Percentiles rank a stretch among this genome's conserved stretches.
Evolutionary conservation across 768 basidiomycete species (phyloP).

Genomic region (Infundibulicybe gibba): DNA sequence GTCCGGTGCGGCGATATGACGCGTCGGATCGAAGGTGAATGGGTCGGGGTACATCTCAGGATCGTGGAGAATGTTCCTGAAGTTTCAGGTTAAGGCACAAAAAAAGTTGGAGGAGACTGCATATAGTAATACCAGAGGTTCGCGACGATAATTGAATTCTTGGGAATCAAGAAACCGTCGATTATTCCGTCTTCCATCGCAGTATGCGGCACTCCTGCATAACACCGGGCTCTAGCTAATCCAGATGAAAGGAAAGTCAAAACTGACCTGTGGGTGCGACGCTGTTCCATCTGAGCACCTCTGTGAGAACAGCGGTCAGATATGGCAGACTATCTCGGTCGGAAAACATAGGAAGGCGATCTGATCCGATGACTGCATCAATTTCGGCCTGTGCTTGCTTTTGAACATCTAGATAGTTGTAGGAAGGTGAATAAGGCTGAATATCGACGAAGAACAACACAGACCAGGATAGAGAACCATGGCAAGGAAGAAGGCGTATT

Average conservation of each 20-base stretch:
- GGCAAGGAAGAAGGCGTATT: conserved; percentile 46
- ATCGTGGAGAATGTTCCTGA: conserved; percentile 54
- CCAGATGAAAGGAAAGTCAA: background rate
- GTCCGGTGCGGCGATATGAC: conserved; percentile 29
- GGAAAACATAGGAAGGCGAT: conserved; percentile 31
- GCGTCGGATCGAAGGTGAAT: conserved; percentile 43
- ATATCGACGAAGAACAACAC: background rate
- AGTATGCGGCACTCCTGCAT: conserved; percentile 39
- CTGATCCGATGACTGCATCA: conserved; percentile 33
- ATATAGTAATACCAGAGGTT: conserved; percentile 39
- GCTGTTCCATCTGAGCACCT: conserved; percentile 45
- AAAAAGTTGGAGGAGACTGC: background rate
- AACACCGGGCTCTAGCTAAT: background rate
- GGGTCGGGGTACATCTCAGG: conserved; percentile 45
- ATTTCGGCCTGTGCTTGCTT: conserved; percentile 51
- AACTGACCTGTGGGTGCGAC: conserved; percentile 38
- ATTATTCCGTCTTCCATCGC: conserved; percentile 40
- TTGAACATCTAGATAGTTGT: conserved; percentile 37
- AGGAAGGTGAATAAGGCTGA: background rate
- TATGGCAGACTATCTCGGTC: conserved; percentile 49
- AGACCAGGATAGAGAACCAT: conserved; percentile 37
- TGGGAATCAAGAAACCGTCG: conserved; percentile 44
- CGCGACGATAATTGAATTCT: conserved; percentile 38
- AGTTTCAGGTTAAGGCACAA: background rate
- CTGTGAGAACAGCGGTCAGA: conserved; percentile 38